Evolutionary conservation across 2,329 filamentous ascomycete genomes (phyloP), one percentile per base, ranked within the genome.

Genomic region (Hypoxylon sp.): DNA sequence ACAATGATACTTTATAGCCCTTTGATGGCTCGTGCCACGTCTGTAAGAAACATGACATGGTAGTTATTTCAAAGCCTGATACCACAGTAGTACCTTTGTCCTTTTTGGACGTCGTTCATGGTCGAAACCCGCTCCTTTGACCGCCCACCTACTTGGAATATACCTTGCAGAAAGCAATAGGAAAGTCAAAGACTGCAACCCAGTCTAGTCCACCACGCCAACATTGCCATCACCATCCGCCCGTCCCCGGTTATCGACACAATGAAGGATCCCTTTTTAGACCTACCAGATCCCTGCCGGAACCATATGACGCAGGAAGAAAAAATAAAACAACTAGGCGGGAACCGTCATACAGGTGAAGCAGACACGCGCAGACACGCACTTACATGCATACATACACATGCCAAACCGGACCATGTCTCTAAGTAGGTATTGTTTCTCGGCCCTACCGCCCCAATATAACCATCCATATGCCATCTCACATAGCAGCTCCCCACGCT

Each of bases 271-370:
- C 72, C 70, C 72, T 74, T 73, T 76, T 70, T 65, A 70, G 70
- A 70, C 75, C 71, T 61, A 71, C 70, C 69, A 72, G 72, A 79
- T 76, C 77, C 77, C 76, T 77, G 76, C 73, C 75, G 73, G 74
- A 74, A 75, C 76, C 77, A 78, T 76, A 76, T 78, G 77, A 79
- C 77, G 76, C 77, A 78, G 77, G 75, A 73, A 72, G 68, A 73
- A 72, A 71, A 71, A 71, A 74, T 72, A 74, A 74, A 72, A 74
- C 68, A 73, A 68, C 74, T 72, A 73, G 72, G 72, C 72, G 72
- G 67, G 64, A 75, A 73, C 74, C 72, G 75, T 76, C 76, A 75
- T 76, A 76, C 75, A 75, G 67, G 75, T 73, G 73, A 76, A 75
- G 74, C 72, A 73, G 72, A 73, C 67, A 75, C 69, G 75, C 72